These are phyloP conservation scores for Sarcomyxa edulis DNA, from an alignment of 768 basidiomycete species.

Conservation along the genomic window DNA sequence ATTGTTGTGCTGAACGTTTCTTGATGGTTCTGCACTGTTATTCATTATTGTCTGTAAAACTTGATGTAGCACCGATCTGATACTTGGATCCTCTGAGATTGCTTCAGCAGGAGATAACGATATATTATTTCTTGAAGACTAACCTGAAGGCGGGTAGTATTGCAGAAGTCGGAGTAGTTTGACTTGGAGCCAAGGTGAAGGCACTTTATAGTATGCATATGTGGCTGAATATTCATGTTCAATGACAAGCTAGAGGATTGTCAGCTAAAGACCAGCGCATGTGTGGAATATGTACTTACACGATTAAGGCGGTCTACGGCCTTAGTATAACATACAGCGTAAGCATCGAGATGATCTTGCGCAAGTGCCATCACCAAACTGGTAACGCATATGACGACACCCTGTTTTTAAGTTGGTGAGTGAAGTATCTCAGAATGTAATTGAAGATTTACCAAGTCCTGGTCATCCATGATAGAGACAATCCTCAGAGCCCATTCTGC, in stretches of 20 bases:
- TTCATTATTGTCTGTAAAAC: slow-evolving; percentile 89
- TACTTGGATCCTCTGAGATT: slow-evolving; percentile 73
- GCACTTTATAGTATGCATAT: slow-evolving; percentile 97
- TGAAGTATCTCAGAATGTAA: slow-evolving; percentile 3
- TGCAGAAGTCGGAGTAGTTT: slow-evolving; percentile 90
- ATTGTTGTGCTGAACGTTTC: slow-evolving; percentile 98
- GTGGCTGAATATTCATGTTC: slow-evolving; percentile 84
- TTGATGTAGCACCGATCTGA: slow-evolving; percentile 70
- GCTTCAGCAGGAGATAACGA: slow-evolving; percentile 4
- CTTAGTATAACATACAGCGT: slow-evolving; percentile 88
- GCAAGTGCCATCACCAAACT: slow-evolving; percentile 92
- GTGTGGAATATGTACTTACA: slow-evolving; percentile 35
- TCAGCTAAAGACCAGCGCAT: slow-evolving; percentile 4
- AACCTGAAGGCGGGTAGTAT: slow-evolving; percentile 94
- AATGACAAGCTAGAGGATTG: slow-evolving; percentile 65
- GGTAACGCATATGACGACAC: slow-evolving; percentile 91
- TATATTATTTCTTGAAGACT: slow-evolving; percentile 14
- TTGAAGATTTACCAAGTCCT: slow-evolving; percentile 57
- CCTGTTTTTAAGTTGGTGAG: slow-evolving; percentile 38
- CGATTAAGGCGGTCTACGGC: slow-evolving; percentile 86
- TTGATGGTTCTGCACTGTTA: slow-evolving; percentile 83
- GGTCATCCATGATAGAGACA: slow-evolving; percentile 93
- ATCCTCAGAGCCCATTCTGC: slow-evolving; percentile 95
- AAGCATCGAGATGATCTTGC: slow-evolving; percentile 90
- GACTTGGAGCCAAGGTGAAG: slow-evolving; percentile 96